Percentiles rank a stretch among this genome's conserved stretches.
Evolutionary conservation across 129 eudicot species (phyloP).

Genomic region (Ambrosia artemisiifolia): DNA sequence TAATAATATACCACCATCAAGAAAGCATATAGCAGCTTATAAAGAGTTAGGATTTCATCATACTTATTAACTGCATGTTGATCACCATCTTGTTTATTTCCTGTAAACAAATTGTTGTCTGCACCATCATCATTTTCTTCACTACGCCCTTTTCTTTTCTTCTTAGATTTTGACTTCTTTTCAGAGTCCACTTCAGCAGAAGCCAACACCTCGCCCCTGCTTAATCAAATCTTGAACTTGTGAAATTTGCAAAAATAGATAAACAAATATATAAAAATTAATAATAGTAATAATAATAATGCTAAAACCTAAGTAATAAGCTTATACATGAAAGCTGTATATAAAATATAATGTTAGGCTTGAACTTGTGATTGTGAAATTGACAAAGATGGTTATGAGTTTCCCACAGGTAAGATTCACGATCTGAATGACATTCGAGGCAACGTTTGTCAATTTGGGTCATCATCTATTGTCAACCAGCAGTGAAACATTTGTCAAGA

Average conservation of each 20-base stretch:
- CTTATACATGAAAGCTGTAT: background rate
- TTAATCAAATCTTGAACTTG: background rate
- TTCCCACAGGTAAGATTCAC: no score
- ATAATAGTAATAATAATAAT: no score
- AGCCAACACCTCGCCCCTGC: constrained; percentile 27
- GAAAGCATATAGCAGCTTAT: background rate
- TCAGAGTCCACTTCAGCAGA: constrained; percentile 25
- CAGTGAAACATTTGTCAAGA: no score
- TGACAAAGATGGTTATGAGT: background rate
- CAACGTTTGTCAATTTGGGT: no score
- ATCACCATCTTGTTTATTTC: constrained; percentile 35
- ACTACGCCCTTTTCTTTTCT: constrained; percentile 29
- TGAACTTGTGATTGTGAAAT: background rate
- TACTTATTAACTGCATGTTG: constrained; percentile 34
- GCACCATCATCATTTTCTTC: constrained; percentile 26
- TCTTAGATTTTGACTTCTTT: constrained; percentile 25
- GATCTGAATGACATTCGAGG: no score
- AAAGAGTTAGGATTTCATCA: constrained; percentile 19
- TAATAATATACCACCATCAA: background rate
- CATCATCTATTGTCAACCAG: no score
- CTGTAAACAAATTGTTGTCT: constrained; percentile 18
- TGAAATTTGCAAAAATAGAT: background rate
- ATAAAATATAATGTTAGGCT: background rate
- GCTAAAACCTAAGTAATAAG: no score
- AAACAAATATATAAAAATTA: background rate